Evolutionary conservation across 345 rosid species (phyloP).

Genomic region (Salix exigua): DNA sequence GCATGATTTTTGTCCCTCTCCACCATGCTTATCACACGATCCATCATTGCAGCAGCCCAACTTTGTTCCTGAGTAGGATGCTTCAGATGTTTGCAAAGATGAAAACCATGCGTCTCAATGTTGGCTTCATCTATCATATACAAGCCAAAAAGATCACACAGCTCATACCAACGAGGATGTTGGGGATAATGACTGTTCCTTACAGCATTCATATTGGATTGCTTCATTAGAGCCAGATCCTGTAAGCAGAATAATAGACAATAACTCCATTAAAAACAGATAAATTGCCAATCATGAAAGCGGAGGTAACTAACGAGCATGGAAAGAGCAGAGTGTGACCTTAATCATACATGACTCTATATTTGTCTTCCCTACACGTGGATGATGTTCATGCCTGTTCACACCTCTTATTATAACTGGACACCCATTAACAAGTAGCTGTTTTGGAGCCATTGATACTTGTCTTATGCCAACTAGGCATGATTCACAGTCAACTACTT

Average conservation of each 20-base stretch:
- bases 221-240: slow-evolving; percentile 96
- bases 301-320: slow-evolving; percentile 8
- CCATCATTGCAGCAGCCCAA: slow-evolving; percentile 95
- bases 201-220: slow-evolving; percentile 88
- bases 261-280: not conserved
- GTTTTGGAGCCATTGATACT: slow-evolving; percentile 85
- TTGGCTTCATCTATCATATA: slow-evolving; percentile 99
- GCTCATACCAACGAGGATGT: slow-evolving; percentile 95
- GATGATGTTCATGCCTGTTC: slow-evolving; percentile 99
- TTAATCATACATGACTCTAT: slow-evolving; percentile 95
- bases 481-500: slow-evolving; percentile 84
- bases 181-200: slow-evolving; percentile 99
- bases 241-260: slow-evolving; percentile 29
- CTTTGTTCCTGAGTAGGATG: slow-evolving; percentile 80
- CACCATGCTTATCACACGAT: slow-evolving; percentile 95
- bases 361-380: slow-evolving; percentile 92
- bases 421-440: slow-evolving; percentile 84
- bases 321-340: slow-evolving; percentile 38
- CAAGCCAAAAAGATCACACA: slow-evolving; percentile 93
- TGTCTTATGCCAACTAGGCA: slow-evolving; percentile 78
- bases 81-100: slow-evolving; percentile 67
- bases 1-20: slow-evolving; percentile 97
- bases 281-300: slow-evolving; percentile 4
- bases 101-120: slow-evolving; percentile 96
- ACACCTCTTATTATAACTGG: slow-evolving; percentile 90